Percentiles rank a stretch among this genome's conserved stretches.
These are phyloP conservation scores for Kockovaella imperatae DNA, from an alignment of 768 basidiomycete species.

Conservation along the genomic window DNA sequence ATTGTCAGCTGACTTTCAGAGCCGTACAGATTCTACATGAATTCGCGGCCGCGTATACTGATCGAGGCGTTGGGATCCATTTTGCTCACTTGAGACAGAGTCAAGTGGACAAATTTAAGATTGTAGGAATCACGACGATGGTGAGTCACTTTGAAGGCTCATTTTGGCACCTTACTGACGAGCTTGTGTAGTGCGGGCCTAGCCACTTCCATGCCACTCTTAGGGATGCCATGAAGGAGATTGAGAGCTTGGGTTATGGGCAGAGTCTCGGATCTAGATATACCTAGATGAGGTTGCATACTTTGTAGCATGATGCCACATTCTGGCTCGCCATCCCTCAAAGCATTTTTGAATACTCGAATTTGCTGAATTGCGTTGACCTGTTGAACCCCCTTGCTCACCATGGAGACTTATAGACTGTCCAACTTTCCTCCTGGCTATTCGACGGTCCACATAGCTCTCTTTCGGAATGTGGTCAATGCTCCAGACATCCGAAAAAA, in stretches of 20 bases:
- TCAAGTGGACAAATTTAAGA: constrained; percentile 34
- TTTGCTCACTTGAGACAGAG: constrained; percentile 41
- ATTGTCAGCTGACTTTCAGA: constrained; percentile 44
- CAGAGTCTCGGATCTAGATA: constrained; percentile 27
- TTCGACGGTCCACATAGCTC: constrained; percentile 53
- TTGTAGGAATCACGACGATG: constrained; percentile 37
- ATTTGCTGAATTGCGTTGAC: not conserved
- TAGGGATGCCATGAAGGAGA: constrained; percentile 31
- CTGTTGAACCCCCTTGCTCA: not conserved
- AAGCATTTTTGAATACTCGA: no score
- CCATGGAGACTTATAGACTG: constrained; percentile 45
- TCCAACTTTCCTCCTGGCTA: constrained; percentile 24
- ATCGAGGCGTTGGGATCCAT: constrained; percentile 46
- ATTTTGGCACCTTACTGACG: not conserved
- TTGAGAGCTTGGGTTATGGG: constrained; percentile 33
- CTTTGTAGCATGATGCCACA: not conserved
- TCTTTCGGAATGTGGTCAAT: constrained; percentile 64
- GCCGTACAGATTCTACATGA: constrained; percentile 79
- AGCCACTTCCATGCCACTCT: constrained; percentile 35
- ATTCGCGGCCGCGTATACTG: constrained; percentile 68
- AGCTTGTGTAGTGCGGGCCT: constrained; percentile 17
- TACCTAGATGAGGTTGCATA: constrained; percentile 3
- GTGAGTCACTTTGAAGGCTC: constrained; percentile 17
- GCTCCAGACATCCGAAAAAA: constrained; percentile 55
- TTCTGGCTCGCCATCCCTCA: no score